Conservation (phyloP, 805 yeast genomes). For the Yamadazyma ubonensis region DNA sequence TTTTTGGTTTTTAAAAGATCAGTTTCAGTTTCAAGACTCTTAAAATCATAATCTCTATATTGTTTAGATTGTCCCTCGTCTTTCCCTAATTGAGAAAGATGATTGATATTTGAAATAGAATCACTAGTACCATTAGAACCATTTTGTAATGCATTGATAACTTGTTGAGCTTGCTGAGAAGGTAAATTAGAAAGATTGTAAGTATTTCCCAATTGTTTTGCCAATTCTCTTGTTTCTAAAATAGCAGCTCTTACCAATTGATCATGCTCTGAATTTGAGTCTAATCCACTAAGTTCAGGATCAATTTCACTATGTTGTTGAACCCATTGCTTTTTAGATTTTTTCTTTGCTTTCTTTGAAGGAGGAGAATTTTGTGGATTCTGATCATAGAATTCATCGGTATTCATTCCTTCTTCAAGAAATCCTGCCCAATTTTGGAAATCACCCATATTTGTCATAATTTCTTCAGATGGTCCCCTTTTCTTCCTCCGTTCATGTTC, state of each 20-base stretch:
- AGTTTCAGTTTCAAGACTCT: slow-evolving; percentile 3
- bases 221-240: slow-evolving; percentile 63
- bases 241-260: slow-evolving; percentile 70
- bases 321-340: slow-evolving; percentile 14
- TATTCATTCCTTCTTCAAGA: slow-evolving; percentile 39
- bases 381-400: slow-evolving; percentile 8
- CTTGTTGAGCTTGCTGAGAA: slow-evolving; percentile 29
- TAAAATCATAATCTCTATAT: slow-evolving; percentile 1
- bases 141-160: slow-evolving; percentile 25
- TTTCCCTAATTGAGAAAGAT: slow-evolving; percentile 9
- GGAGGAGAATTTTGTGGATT: background rate
- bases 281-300: slow-evolving; percentile 38
- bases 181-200: slow-evolving; percentile 12
- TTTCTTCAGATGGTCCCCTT: slow-evolving; percentile 34
- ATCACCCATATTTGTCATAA: slow-evolving; percentile 45
- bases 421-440: slow-evolving; percentile 57
- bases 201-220: slow-evolving; percentile 29
- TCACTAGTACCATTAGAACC: slow-evolving; percentile 6
- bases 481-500: slow-evolving; percentile 24
- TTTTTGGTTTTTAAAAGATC: slow-evolving; percentile 14
- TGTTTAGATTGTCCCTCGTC: background rate
- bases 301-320: slow-evolving; percentile 26
- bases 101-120: slow-evolving; percentile 9
- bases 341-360: slow-evolving; percentile 10
- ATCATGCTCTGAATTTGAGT: slow-evolving; percentile 50